A percentile compares a stretch with the other conserved stretches of the same genome.
Conservation (phyloP, 2,329 filamentous ascomycete genomes). For the Bipolaris sorokiniana region DNA sequence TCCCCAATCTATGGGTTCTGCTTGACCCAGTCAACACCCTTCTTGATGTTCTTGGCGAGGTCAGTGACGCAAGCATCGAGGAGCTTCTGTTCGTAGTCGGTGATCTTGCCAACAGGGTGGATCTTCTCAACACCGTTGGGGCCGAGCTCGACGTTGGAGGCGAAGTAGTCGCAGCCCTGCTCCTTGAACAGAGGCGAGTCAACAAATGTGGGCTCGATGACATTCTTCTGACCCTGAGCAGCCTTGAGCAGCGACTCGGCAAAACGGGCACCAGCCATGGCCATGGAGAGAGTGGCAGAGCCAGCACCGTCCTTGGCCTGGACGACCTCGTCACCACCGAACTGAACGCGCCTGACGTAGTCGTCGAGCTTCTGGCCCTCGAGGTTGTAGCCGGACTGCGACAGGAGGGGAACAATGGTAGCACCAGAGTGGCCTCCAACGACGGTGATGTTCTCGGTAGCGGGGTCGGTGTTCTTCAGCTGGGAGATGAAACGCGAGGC, state of each 20-base stretch:
- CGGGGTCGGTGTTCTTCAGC: conserved; percentile 88
- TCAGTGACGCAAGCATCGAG: conserved; percentile 83
- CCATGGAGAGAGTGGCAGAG: conserved; percentile 98
- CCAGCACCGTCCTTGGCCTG: conserved; percentile 98
- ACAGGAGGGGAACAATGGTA: conserved; percentile 97
- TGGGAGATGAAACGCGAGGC: conserved; percentile 97
- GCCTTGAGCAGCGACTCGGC: conserved; percentile 94
- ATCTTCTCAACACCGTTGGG: conserved; percentile 96
- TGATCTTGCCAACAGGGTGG: conserved; percentile 82
- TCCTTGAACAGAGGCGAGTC: conserved; percentile 98
- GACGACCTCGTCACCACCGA: conserved; percentile 98
- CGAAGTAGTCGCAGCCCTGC: conserved; percentile 96
- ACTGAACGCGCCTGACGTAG: conserved; percentile 94
- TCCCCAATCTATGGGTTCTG: conserved; percentile 54
- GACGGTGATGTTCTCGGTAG: conserved; percentile 92
- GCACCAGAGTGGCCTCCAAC: conserved; percentile 97
- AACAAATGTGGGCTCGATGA: conserved; percentile 95
- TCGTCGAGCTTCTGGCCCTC: conserved; percentile 73
- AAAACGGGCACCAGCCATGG: conserved; percentile 85
- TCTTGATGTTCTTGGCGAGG: conserved; percentile 92
- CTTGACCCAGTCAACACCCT: conserved; percentile 76
- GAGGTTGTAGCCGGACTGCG: conserved; percentile 89
- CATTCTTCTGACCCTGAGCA: conserved; percentile 88
- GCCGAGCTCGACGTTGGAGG: conserved; percentile 92
- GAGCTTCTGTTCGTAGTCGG: conserved; percentile 85